These are phyloP conservation scores for Podaxis carcinomalis DNA, from an alignment of 768 basidiomycete genomes.

Conservation along the genomic window DNA sequence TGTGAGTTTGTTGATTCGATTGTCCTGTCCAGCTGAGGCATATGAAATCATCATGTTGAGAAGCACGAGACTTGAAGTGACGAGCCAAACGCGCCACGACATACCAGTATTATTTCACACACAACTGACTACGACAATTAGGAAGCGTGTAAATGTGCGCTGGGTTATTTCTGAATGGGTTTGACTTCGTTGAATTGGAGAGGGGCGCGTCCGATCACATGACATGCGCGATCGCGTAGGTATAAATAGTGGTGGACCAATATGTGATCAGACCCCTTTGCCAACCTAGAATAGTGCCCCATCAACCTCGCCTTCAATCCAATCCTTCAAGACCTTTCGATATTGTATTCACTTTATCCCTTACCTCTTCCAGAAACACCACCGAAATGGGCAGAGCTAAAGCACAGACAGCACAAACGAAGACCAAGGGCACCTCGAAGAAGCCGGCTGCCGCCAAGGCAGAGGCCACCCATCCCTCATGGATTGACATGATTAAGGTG, in stretches of 20 bases:
- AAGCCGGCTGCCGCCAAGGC: constrained; percentile 45
- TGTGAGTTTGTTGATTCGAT: neutral
- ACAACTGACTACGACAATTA: neutral
- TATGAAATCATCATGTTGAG: neutral
- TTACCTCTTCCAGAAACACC: constrained; percentile 14
- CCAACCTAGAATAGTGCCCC: constrained; percentile 22
- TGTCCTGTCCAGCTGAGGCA: neutral
- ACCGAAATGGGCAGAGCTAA: constrained; percentile 28
- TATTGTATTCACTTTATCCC: neutral
- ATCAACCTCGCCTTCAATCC: constrained; percentile 7
- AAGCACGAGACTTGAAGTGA: neutral
- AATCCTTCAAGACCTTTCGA: constrained; percentile 1
- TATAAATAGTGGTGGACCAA: constrained; percentile 37
- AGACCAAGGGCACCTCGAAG: constrained; percentile 33
- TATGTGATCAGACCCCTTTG: constrained; percentile 35
- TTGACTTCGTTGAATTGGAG: constrained; percentile 35
- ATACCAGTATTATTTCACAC: neutral
- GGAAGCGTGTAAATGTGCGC: neutral
- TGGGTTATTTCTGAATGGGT: neutral
- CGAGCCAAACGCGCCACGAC: too few species aligned
- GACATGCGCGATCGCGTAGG: constrained; percentile 39
- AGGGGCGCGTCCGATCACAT: constrained; percentile 30
- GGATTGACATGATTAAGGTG: constrained; percentile 82
- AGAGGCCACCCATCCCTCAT: constrained; percentile 49
- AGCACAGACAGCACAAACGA: constrained; percentile 22